Evolutionary conservation across 352 stramenopile species (phyloP).

Genomic region (Phytopythium cucurbitacearum): DNA sequence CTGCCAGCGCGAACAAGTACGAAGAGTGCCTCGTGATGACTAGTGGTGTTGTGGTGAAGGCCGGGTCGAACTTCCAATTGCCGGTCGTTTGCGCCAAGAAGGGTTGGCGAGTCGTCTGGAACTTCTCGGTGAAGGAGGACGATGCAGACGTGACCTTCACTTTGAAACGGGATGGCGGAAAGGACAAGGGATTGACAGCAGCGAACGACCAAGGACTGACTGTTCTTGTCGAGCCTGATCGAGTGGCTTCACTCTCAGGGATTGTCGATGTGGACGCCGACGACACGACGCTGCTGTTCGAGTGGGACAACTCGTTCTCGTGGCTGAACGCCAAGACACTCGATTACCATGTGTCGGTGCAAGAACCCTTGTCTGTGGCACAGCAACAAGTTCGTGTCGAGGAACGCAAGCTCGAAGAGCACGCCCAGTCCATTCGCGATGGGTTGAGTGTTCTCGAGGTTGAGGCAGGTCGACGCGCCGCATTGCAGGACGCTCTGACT

Average conservation of each 20-base stretch:
- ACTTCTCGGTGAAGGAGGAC: conserved; percentile 70
- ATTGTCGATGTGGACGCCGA: conserved; percentile 36
- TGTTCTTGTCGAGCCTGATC: conserved; percentile 32
- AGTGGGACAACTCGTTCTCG: conserved; percentile 83
- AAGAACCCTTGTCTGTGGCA: conserved; percentile 43
- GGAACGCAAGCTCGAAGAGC: conserved; percentile 19
- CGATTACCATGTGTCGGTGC: conserved; percentile 78
- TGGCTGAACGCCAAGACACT: conserved; percentile 85
- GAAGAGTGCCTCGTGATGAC: conserved; percentile 72
- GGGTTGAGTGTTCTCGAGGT: conserved; percentile 25
- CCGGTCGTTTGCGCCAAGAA: conserved; percentile 65
- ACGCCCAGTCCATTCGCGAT: conserved; percentile 20
- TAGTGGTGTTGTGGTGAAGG: conserved; percentile 78
- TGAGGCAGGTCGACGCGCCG: conserved; percentile 26
- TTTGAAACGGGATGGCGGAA: conserved; percentile 8
- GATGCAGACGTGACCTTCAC: conserved; percentile 56
- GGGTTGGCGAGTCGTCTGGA: conserved; percentile 74
- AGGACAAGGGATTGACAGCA: conserved; percentile 3
- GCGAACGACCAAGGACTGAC: conserved; percentile 2
- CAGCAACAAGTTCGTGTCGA: conserved; percentile 30
- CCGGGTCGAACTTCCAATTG: conserved; percentile 59
- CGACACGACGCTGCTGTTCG: conserved; percentile 48
- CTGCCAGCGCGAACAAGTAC: conserved; percentile 20
- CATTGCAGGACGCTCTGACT: conserved; percentile 30
- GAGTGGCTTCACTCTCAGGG: conserved; percentile 52